Base-by-base conservation (phyloP, 352 stramenopile species). In the Pythium sp. region DNA sequence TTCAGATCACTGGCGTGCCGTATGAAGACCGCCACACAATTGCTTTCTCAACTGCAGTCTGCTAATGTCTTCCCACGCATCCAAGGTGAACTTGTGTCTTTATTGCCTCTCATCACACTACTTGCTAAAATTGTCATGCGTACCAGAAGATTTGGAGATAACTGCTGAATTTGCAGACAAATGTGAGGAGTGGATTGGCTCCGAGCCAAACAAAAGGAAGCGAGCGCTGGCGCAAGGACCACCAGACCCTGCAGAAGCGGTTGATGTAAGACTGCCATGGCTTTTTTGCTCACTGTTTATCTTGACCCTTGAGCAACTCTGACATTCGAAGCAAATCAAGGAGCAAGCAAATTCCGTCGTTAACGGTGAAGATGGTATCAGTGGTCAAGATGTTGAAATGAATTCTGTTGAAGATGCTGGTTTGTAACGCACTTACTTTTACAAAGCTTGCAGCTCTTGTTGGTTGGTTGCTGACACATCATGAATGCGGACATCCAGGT, bases 1-100 rank as follows among this genome's bases (percentile, higher is more conserved):
- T 0, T 36, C 47, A 92, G 84, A 64, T 90, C 84, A 3, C 71
- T 92, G 26, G 78, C 78, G 9, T 88, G 65, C 26, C 82, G 82
- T 8, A 79, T 80, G 56, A 86, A 90, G 43, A 82, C 77, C 18
- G 81, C 80, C 12, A 72, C 71, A 3, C 71, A 88, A 9, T 64
- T 89, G 24, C 72, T 92, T 43, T 69, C 68, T 12, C 76, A 82
- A 41, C 56, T 90, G 18, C 75, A 85, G 53, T 49, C 72, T 12
- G 30, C 58, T 14, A 82, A 73, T 18, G 60, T 53, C 7, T 65
- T 62, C 43, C 49, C 63, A 18, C 24, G 34, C 22, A 64, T 70
- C 54, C 28, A 78, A 74, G 65, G 58, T 62, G 46, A 55, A 8
- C 28, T 12, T 53, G 38, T 5, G 12, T 57, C 11, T 41, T 34